Percentiles rank a stretch among this genome's conserved stretches.
Evolutionary conservation across 1,284 basidiomycete species (phyloP).

Genomic region (Singerocomus rubriflavus): DNA sequence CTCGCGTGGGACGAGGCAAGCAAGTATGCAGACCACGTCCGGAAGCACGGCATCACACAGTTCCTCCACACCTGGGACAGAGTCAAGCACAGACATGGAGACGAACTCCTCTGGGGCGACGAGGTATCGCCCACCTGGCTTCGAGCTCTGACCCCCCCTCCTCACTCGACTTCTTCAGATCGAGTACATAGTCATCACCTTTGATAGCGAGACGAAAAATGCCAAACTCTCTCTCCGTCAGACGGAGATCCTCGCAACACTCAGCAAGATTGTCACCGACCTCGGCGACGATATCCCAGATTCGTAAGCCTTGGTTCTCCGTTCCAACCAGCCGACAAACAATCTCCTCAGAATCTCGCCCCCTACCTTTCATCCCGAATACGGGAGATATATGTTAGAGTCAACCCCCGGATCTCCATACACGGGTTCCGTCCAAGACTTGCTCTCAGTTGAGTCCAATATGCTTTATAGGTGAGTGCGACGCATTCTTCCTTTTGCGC

Average conservation of each 20-base stretch:
- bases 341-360: slow-evolving; percentile 56
- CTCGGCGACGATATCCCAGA: slow-evolving; percentile 61
- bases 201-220: slow-evolving; percentile 77
- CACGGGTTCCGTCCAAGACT: slow-evolving; percentile 79
- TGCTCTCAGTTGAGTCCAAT: slow-evolving; percentile 88
- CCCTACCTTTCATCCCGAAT: slow-evolving; percentile 98
- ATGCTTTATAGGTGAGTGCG: slow-evolving; percentile 79
- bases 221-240: slow-evolving; percentile 91
- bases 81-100: slow-evolving; percentile 89
- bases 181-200: slow-evolving; percentile 93
- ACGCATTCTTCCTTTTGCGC: background rate
- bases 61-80: slow-evolving; percentile 92
- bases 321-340: slow-evolving; percentile 3
- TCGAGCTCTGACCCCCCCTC: background rate
- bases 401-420: slow-evolving; percentile 96
- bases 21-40: slow-evolving; percentile 86
- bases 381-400: slow-evolving; percentile 98
- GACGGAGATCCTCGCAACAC: slow-evolving; percentile 87
- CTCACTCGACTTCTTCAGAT: slow-evolving; percentile 50
- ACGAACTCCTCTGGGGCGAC: slow-evolving; percentile 97
- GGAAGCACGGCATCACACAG: slow-evolving; percentile 92
- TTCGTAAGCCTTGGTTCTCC: slow-evolving; percentile 42
- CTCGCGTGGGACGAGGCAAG: slow-evolving; percentile 91
- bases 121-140: slow-evolving; percentile 60
- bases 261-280: slow-evolving; percentile 67